Evolutionary conservation across 2,329 filamentous ascomycete genomes (phyloP), one percentile per base, ranked within the genome.

Genomic region (Fusarium sp.): DNA sequence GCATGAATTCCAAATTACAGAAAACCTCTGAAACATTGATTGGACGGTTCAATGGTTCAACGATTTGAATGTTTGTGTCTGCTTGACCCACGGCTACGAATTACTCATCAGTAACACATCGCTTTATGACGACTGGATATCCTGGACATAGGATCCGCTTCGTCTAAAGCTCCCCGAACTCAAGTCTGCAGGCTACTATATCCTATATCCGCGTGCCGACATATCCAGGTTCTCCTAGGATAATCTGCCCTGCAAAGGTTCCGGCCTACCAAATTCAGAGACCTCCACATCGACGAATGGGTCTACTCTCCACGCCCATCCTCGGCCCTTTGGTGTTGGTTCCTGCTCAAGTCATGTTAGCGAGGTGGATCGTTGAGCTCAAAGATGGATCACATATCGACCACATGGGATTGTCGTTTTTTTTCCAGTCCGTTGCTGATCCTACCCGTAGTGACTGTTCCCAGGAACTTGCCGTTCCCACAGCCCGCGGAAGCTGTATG

Each of bases 291-390:
- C 11, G 23, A 19, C 32, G 14, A 23, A 30, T 60, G 56, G 37
- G 44, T 33, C 30, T 49, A 15, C 41, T 63, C 50, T 45, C 25
- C 50, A 50, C 17, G 58, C 14, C 19, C 43, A 47, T 63, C 57
- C 60, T 67, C 54, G 53, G 67, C 48, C 43, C 53, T 53, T 63
- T 51, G 56, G 52, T 58, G 41, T 56, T 47, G 35, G 49, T 52
- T 68, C 44, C 27, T 67, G 27, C 25, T 71, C 66, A 56, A 39
- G 32, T 44, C 9, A 23, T 62, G 25, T 60, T 72, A 73, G 61
- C 30, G 51, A 37, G 49, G 64, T 67, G 63, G 64, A 64, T 59
- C 70, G 15, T 43, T 33, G 15, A 43, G 46, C 44, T 68, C 62
- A 43, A 50, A 50, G 40, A 56, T 39, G 33, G 22, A 60, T 40